Conservation (phyloP, 345 rosid species). For the Populus pruinosa region DNA sequence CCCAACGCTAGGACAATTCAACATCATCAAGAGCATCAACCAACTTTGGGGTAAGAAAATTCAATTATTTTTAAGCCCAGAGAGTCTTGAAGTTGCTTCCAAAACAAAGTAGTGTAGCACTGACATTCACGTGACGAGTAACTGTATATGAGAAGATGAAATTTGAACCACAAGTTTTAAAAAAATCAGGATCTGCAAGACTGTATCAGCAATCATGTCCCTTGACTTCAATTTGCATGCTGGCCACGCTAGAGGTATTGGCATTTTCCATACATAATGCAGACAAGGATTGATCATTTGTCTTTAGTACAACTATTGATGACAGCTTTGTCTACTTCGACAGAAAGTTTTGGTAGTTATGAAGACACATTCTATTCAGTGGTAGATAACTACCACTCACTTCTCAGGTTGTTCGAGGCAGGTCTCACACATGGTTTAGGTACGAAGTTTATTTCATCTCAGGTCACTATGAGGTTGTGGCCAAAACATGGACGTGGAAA, state of each 20-base stretch:
- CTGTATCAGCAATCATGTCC: not conserved
- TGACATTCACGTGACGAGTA: no score
- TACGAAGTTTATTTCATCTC: not conserved
- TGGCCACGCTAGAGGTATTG: not conserved
- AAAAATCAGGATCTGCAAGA: not conserved
- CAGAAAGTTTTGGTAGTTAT: slow-evolving; percentile 22
- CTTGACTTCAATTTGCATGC: not conserved
- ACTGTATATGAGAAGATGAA: not conserved
- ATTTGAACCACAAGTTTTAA: not conserved
- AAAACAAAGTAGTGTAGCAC: not conserved
- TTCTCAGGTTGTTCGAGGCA: not conserved
- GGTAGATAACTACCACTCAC: slow-evolving; percentile 10
- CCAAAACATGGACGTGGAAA: not conserved
- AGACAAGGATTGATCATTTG: slow-evolving; percentile 10
- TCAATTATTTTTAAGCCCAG: not conserved
- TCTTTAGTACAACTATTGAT: not conserved
- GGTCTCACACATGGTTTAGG: not conserved
- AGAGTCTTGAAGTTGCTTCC: not conserved
- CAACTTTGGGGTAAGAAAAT: not conserved
- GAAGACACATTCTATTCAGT: not conserved
- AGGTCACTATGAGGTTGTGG: not conserved
- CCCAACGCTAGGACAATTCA: not conserved
- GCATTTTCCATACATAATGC: slow-evolving; percentile 2
- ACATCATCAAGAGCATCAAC: not conserved
- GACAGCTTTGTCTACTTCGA: not conserved